Conservation (phyloP, 2,329 filamentous ascomycete species). For the Hypoxylon sp. region DNA sequence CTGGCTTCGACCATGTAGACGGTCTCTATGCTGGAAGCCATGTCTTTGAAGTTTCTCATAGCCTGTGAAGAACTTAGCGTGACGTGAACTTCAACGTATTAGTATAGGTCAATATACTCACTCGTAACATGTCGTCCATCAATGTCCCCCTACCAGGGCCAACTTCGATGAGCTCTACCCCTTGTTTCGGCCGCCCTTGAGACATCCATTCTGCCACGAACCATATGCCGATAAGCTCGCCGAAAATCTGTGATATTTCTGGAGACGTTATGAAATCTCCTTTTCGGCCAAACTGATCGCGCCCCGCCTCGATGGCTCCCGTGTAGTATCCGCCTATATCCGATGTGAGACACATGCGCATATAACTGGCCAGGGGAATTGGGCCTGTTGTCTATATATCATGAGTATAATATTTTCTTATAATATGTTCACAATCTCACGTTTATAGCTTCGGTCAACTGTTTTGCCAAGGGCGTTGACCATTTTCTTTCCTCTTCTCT, state of each 20-base stretch:
- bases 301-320: constrained; percentile 74
- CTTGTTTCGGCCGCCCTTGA: constrained; percentile 80
- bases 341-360: constrained; percentile 97
- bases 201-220: constrained; percentile 96
- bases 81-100: constrained; percentile 6
- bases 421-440: constrained; percentile 64
- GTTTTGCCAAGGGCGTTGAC: constrained; percentile 93
- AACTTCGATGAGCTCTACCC: constrained; percentile 92
- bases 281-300: constrained; percentile 91
- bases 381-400: constrained; percentile 80
- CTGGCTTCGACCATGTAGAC: constrained; percentile 98
- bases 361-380: constrained; percentile 91
- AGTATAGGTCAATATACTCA: constrained; percentile 61
- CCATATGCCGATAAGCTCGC: constrained; percentile 95
- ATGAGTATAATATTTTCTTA: constrained; percentile 42
- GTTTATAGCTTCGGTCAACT: constrained; percentile 87
- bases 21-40: constrained; percentile 83
- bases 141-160: constrained; percentile 94
- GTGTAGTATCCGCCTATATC: constrained; percentile 96
- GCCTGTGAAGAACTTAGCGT: constrained; percentile 67
- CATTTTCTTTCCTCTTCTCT: constrained; percentile 72
- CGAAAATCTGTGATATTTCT: constrained; percentile 97
- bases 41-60: constrained; percentile 83
- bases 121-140: constrained; percentile 96
- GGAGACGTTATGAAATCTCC: constrained; percentile 98